A percentile compares a stretch with the other conserved stretches of the same genome.
These are phyloP conservation scores for Sicyos edulis DNA, from an alignment of 306 rosid genomes.

Conservation along the genomic window DNA sequence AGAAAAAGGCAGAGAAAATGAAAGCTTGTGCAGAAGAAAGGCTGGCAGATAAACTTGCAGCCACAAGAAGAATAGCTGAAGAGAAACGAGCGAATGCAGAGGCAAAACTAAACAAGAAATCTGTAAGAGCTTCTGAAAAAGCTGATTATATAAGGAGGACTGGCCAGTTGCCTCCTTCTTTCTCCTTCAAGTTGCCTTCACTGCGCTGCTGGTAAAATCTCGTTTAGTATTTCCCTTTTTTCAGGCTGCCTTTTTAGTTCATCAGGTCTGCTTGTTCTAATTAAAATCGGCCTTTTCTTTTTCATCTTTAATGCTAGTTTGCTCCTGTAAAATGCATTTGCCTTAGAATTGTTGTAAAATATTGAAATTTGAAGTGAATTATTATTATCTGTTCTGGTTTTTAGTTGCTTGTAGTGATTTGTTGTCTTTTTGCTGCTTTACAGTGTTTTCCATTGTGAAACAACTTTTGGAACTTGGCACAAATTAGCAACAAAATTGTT, in stretches of 20 bases:
- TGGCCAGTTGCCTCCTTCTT: conserved; percentile 74
- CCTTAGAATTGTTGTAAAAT: conserved; percentile 11
- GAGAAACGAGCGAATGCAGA: conserved; percentile 78
- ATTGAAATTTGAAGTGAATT: conserved; percentile 11
- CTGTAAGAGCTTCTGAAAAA: conserved; percentile 61
- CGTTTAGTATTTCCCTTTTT: background rate
- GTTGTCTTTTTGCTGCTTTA: background rate
- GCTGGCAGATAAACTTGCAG: conserved; percentile 56
- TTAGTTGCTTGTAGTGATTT: background rate
- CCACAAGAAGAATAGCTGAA: conserved; percentile 71
- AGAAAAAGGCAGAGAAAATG: conserved; percentile 89
- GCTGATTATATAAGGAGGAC: conserved; percentile 83
- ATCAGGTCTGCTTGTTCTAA: background rate
- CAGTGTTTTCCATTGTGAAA: background rate
- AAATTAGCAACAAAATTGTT: background rate
- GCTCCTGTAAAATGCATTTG: conserved; percentile 6
- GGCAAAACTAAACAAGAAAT: conserved; percentile 67
- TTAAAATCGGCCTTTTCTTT: background rate
- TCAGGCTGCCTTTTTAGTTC: background rate
- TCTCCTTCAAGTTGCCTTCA: conserved; percentile 82
- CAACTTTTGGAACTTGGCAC: background rate
- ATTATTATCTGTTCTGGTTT: conserved; percentile 1
- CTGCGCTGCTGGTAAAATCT: conserved; percentile 61
- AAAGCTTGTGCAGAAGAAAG: conserved; percentile 72
- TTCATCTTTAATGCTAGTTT: background rate